phyloP scores from a whole-genome alignment of 192 early-diverging fungal species.

The Umbelopsis vinacea region DNA sequence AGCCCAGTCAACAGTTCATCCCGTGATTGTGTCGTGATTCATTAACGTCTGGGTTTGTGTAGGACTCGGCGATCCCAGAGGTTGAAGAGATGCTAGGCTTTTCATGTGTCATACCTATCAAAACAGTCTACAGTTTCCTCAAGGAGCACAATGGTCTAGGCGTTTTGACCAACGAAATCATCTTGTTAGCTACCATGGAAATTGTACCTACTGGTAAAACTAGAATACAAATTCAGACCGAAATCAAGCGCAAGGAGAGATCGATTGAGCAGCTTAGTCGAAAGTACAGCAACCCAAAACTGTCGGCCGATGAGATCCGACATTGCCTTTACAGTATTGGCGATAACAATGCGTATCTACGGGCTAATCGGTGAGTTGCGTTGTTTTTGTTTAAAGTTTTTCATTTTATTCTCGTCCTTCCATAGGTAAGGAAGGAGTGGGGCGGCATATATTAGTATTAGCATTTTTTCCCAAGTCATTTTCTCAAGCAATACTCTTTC shows the following conservation, averaged over 20 bases:
- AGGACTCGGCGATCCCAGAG: slow-evolving; percentile 74
- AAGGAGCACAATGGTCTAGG: slow-evolving; percentile 64
- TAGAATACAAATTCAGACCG: slow-evolving; percentile 72
- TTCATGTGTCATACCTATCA: slow-evolving; percentile 81
- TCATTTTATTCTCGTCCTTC: neutral
- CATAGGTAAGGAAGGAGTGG: too few species aligned
- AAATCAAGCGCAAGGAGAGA: slow-evolving; percentile 90
- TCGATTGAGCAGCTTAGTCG: slow-evolving; percentile 86
- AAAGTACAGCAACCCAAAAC: slow-evolving; percentile 68
- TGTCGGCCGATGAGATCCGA: slow-evolving; percentile 71
- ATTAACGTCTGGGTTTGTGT: too few species aligned
- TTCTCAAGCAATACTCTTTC: neutral
- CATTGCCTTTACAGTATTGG: slow-evolving; percentile 96
- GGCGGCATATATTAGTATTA: too few species aligned
- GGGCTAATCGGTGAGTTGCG: slow-evolving; percentile 62
- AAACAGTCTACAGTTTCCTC: slow-evolving; percentile 85
- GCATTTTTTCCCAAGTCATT: too few species aligned
- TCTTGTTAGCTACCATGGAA: slow-evolving; percentile 74
- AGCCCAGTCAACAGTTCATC: neutral
- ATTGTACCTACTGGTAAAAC: slow-evolving; percentile 70
- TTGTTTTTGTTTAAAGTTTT: too few species aligned
- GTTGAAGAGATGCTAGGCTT: slow-evolving; percentile 83
- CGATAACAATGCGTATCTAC: slow-evolving; percentile 95
- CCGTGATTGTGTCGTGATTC: too few species aligned
- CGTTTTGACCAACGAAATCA: slow-evolving; percentile 81